Base-by-base conservation (phyloP, 1,284 basidiomycete species). In the Moniliophthora roreri region DNA sequence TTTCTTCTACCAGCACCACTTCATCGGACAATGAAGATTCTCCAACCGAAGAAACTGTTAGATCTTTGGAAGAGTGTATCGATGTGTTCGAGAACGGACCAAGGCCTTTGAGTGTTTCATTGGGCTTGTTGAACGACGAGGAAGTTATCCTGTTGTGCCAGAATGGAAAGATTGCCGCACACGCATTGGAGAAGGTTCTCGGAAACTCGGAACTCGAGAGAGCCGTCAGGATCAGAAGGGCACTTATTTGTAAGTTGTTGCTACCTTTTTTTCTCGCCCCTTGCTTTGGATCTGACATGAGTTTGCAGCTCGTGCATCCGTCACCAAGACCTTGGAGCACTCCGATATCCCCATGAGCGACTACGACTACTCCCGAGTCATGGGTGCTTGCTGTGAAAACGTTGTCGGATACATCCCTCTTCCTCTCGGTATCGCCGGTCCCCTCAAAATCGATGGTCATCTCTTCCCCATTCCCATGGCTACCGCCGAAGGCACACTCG, bases 371-470 rank as follows among this genome's bases (percentile, higher is more conserved):
- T 87, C 89, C 37, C 85, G 91, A 23, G 95, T 99, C 50, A 84
- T 96, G 60, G 96, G 96, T 56, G 95, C 96, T 3, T 99, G 97
- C 75, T 99, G 97, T 72, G 97, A 99, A 75, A 99, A 99, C 69
- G 97, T 99, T 47, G 85, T 99, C 45, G 97, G 97, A 20, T 99
- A 91, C 70, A 95, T 98, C 72, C 97, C 97, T 20, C 72, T 99
- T 35, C 97, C 97, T 0, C 85, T 99, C 51, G 97, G 97, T 65
- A 91, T 99, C 57, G 97, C 97, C 4, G 97, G 97, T 5, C 97
- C 97, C 2, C 84, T 99, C 47, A 91, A 85, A 52, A 83, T 99
- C 66, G 97, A 99, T 62, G 94, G 92, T 37, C 78, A 85, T 57
- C 71, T 88, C 45, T 86, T 87, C 63, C 96, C 89, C 48, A 95